Percentiles rank a stretch among this genome's conserved stretches.
Evolutionary conservation across 176 grass and related monocot species (phyloP).

Genomic region (Triticum turgidum): DNA sequence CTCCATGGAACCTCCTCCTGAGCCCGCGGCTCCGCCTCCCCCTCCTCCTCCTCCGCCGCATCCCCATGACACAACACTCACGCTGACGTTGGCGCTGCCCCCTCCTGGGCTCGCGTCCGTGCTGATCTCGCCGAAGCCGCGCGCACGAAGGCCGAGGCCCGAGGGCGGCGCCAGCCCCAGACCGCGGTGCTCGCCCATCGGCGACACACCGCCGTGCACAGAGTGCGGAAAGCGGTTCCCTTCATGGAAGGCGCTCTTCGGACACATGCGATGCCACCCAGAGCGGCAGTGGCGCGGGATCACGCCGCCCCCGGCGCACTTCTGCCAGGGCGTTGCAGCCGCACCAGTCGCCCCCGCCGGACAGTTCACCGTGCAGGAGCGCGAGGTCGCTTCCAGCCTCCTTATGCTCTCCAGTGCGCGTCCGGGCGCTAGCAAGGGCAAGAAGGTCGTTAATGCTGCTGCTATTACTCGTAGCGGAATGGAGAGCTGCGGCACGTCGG

Average conservation of each 20-base stretch:
- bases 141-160: background rate
- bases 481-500: background rate
- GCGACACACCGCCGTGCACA: slow-evolving; percentile 33
- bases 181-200: background rate
- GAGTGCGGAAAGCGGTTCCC: slow-evolving; percentile 55
- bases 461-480: background rate
- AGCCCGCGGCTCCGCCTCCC: background rate
- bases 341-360: background rate
- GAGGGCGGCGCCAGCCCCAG: background rate
- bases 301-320: slow-evolving; percentile 17
- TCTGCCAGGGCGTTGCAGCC: background rate
- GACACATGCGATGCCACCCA: slow-evolving; percentile 80
- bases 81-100: slow-evolving; percentile 26
- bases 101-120: background rate
- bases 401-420: slow-evolving; percentile 20
- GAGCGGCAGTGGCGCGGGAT: slow-evolving; percentile 69
- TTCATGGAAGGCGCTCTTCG: slow-evolving; percentile 60
- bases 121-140: background rate
- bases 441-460: background rate
- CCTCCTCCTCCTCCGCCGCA: background rate
- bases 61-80: slow-evolving; percentile 21
- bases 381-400: slow-evolving; percentile 27
- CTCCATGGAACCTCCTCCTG: slow-evolving; percentile 13
- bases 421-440: background rate
- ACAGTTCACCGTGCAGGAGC: slow-evolving; percentile 37